Conservation (phyloP, 352 stramenopile species). For the Globisporangium acanthophoron region DNA sequence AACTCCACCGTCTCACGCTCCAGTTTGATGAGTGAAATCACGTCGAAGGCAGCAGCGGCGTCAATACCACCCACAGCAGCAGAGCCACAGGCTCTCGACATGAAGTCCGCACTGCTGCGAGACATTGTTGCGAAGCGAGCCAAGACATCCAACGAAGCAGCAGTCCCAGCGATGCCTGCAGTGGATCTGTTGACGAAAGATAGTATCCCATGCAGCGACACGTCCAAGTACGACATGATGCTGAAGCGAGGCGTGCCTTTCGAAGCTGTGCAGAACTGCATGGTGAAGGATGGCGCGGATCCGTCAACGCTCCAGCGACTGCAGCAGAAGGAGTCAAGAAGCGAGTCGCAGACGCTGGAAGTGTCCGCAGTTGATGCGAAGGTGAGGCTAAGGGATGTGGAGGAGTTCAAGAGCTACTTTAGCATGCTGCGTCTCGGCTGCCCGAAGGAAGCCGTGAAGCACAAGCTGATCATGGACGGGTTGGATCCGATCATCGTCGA, state of each 20-base stretch:
- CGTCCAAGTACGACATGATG: conserved; percentile 57
- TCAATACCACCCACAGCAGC: too few relatives aligned
- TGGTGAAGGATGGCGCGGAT: conserved; percentile 59
- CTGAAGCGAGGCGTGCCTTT: conserved; percentile 64
- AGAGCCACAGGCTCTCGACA: conserved; percentile 3
- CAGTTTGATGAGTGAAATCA: background rate
- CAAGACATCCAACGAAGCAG: background rate
- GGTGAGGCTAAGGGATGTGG: conserved; percentile 49
- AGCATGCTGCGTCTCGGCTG: conserved; percentile 92
- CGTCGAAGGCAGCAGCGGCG: background rate
- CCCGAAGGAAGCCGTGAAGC: conserved; percentile 82
- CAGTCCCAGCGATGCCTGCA: background rate
- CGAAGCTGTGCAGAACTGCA: conserved; percentile 68
- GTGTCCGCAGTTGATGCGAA: background rate
- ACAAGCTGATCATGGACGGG: conserved; percentile 91
- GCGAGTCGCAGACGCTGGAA: background rate
- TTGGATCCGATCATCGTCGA: conserved; percentile 65
- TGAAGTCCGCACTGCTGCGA: conserved; percentile 8
- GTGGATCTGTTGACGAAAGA: background rate
- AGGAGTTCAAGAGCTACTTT: conserved; percentile 88
- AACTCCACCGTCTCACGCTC: background rate
- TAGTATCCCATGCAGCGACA: background rate
- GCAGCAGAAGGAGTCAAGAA: background rate
- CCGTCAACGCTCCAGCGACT: conserved; percentile 16
- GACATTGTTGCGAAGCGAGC: conserved; percentile 1